These are phyloP conservation scores for Linaria vulgaris DNA, from an alignment of 257 asterid genomes.

Conservation along the genomic window DNA sequence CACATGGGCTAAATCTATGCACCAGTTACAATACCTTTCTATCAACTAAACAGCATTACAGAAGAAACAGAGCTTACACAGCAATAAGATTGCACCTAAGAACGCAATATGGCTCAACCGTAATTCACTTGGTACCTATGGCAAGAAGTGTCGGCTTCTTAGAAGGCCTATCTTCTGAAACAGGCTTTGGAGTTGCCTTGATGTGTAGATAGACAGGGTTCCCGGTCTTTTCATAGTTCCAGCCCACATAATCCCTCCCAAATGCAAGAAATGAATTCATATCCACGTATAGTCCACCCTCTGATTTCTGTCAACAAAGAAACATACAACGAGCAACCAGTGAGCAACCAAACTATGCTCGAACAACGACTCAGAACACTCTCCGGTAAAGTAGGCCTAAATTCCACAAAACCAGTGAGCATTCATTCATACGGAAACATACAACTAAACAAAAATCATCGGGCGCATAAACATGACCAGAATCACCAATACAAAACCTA, in stretches of 20 bases:
- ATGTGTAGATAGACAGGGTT: conserved; percentile 88
- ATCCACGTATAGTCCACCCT: conserved; percentile 87
- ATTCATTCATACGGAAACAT: no score
- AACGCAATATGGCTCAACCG: conserved; percentile 5
- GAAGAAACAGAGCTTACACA: background rate
- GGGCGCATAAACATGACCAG: no score
- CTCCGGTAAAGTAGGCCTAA: background rate
- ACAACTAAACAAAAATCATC: background rate
- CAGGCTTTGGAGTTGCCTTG: conserved; percentile 59
- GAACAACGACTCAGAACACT: background rate
- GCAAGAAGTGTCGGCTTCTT: conserved; percentile 95
- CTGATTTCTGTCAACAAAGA: conserved; percentile 60
- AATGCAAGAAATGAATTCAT: conserved; percentile 88
- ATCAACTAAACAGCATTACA: background rate
- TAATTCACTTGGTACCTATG: conserved; percentile 54
- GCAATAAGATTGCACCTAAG: conserved; percentile 11
- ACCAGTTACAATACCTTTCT: background rate
- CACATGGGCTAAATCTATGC: background rate
- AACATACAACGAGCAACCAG: no score
- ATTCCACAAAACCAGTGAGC: no score
- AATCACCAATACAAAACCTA: background rate
- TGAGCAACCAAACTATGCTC: background rate
- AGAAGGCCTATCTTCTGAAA: conserved; percentile 83
- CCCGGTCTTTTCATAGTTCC: conserved; percentile 93
- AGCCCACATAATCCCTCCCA: conserved; percentile 82